Percentiles rank a stretch among this genome's conserved stretches.
These are phyloP conservation scores for Coemansia sp. DNA, from an alignment of 192 early-diverging fungal genomes.

Conservation along the genomic window DNA sequence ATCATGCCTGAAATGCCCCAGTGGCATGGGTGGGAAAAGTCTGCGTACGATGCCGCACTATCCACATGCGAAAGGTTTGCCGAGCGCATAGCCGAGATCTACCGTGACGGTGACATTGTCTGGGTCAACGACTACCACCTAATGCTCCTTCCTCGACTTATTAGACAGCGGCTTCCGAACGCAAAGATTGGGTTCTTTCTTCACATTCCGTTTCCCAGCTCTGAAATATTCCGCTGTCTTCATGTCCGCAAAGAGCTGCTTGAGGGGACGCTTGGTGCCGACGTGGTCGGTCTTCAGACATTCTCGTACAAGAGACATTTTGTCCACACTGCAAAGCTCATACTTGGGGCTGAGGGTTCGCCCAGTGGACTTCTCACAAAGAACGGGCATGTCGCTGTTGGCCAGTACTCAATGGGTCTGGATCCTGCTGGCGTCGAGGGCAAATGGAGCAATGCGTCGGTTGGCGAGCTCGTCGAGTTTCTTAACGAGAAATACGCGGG, in stretches of 20 bases:
- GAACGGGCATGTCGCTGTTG: conserved; percentile 76
- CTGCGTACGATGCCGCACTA: conserved; percentile 79
- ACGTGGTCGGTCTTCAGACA: conserved; percentile 88
- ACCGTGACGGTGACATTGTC: conserved; percentile 84
- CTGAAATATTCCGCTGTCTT: conserved; percentile 91
- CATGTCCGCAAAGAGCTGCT: conserved; percentile 84
- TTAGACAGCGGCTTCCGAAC: conserved; percentile 76
- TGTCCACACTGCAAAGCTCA: conserved; percentile 81
- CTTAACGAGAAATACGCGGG: conserved; percentile 87
- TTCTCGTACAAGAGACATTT: conserved; percentile 93
- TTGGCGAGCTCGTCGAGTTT: conserved; percentile 73
- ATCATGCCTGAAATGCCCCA: conserved; percentile 86
- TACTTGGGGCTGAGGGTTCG: conserved; percentile 83
- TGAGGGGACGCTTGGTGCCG: conserved; percentile 84
- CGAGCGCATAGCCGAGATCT: conserved; percentile 70
- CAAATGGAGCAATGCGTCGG: conserved; percentile 66
- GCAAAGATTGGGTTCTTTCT: conserved; percentile 95
- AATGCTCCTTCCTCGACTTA: conserved; percentile 86
- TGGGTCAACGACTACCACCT: conserved; percentile 99
- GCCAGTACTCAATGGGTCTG: conserved; percentile 95
- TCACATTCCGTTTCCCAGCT: conserved; percentile 95
- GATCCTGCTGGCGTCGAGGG: conserved; percentile 73
- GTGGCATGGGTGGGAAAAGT: conserved; percentile 73
- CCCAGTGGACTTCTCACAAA: conserved; percentile 82
- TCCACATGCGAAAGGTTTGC: conserved; percentile 86